Percentiles rank a stretch among this genome's conserved stretches.
Evolutionary conservation across 2,329 filamentous ascomycete genomes (phyloP).

Genomic region (Botryosphaeria dothidea): DNA sequence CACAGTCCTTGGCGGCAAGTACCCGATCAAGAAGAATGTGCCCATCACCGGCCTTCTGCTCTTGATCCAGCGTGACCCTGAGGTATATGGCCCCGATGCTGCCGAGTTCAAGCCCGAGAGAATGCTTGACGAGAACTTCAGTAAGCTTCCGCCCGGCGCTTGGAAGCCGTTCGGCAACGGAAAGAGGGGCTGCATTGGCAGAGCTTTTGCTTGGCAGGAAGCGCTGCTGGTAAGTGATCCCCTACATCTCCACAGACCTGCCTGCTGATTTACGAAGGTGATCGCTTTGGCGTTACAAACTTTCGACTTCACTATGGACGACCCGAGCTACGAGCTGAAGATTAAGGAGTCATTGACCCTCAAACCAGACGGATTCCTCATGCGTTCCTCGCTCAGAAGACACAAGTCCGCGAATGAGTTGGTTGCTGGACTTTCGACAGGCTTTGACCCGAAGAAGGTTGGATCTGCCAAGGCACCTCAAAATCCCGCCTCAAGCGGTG

Average conservation of each 20-base stretch:
- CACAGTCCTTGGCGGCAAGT: slow-evolving; percentile 38
- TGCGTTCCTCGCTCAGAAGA: slow-evolving; percentile 25
- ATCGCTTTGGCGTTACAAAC: slow-evolving; percentile 45
- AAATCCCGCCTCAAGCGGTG: too few relatives aligned
- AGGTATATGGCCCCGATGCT: slow-evolving; percentile 47
- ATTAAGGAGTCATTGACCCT: slow-evolving; percentile 48
- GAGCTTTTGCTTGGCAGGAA: slow-evolving; percentile 58
- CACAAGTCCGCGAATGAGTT: too few relatives aligned
- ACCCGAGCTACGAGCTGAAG: slow-evolving; percentile 46
- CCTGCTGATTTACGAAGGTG: background rate
- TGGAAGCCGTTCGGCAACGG: slow-evolving; percentile 60
- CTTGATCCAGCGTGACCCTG: slow-evolving; percentile 43
- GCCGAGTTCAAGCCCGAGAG: slow-evolving; percentile 48
- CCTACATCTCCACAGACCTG: background rate
- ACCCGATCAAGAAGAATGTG: slow-evolving; percentile 35
- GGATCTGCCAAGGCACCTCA: background rate
- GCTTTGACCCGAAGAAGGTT: background rate
- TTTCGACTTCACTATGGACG: slow-evolving; percentile 46
- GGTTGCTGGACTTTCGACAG: too few relatives aligned
- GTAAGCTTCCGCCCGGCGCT: slow-evolving; percentile 38
- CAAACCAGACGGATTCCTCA: slow-evolving; percentile 44
- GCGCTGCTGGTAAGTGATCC: slow-evolving; percentile 39
- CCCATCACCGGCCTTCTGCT: slow-evolving; percentile 33
- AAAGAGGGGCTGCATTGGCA: slow-evolving; percentile 54
- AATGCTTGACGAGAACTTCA: slow-evolving; percentile 48